Percentiles rank a stretch among this genome's conserved stretches.
Evolutionary conservation across 192 early-diverging fungal species (phyloP).

Genomic region (Kickxella alabastrina): DNA sequence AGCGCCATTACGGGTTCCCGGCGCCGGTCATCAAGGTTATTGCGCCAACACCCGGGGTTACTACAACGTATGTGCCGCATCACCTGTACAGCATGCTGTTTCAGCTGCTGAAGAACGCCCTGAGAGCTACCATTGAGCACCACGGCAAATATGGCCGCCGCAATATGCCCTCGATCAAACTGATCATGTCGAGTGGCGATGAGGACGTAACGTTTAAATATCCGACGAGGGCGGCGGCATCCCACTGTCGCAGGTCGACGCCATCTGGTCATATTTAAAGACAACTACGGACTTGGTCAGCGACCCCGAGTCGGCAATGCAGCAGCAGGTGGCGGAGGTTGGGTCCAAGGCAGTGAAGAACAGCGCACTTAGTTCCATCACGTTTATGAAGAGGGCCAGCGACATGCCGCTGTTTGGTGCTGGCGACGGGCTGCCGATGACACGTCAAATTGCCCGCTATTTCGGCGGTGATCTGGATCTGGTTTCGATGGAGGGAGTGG

Average conservation of each 20-base stretch:
- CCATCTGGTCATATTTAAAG: conserved; percentile 56
- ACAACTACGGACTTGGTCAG: conserved; percentile 21
- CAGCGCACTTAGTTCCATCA: conserved; percentile 20
- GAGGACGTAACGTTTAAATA: conserved; percentile 65
- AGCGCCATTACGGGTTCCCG: conserved; percentile 48
- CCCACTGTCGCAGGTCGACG: conserved; percentile 53
- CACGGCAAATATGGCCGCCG: conserved; percentile 15
- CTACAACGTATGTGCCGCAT: conserved; percentile 57
- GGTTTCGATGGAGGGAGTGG: conserved; percentile 64
- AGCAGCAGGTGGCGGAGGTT: neutral
- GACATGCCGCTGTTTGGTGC: conserved; percentile 42
- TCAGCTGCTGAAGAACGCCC: conserved; percentile 59
- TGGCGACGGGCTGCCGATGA: conserved; percentile 50
- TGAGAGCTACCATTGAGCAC: conserved; percentile 53
- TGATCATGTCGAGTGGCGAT: conserved; percentile 56
- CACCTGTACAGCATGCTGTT: conserved; percentile 58
- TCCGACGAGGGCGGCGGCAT: conserved; percentile 65
- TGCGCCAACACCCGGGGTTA: conserved; percentile 46
- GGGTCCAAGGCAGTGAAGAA: conserved; percentile 12
- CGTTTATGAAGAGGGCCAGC: conserved; percentile 31
- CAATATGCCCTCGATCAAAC: conserved; percentile 48
- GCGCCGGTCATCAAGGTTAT: conserved; percentile 50
- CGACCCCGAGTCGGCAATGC: neutral
- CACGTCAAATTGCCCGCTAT: conserved; percentile 56
- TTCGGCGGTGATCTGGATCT: conserved; percentile 65